Percentiles rank a stretch among this genome's conserved stretches.
Conservation (phyloP, 2,329 filamentous ascomycete species). For the Colletotrichum orbiculare region DNA sequence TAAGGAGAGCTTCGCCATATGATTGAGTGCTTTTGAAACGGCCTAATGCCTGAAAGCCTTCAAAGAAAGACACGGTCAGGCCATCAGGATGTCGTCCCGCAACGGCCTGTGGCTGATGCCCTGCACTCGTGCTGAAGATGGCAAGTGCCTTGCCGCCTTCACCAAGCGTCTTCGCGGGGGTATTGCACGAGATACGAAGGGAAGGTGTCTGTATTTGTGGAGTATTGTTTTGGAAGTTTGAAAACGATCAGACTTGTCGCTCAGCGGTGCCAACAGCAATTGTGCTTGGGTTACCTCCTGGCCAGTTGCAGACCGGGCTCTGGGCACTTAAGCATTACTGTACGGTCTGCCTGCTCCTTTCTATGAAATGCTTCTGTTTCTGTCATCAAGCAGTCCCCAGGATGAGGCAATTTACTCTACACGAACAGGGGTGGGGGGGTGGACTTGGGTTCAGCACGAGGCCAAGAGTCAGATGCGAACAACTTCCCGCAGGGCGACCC, state of each 20-base stretch:
- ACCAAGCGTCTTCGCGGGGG: conserved; percentile 2
- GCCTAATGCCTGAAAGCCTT: conserved; percentile 7
- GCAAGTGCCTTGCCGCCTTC: conserved; percentile 1
- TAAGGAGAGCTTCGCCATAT: background rate
- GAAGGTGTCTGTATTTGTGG: background rate
- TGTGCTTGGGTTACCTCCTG: conserved; percentile 5
- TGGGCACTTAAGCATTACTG: conserved; percentile 12
- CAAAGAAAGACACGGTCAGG: background rate
- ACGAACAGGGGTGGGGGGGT: too few relatives aligned
- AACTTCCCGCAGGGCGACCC: conserved; percentile 15
- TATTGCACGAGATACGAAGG: conserved; percentile 1
- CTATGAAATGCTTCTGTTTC: background rate
- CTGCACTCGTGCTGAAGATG: conserved; percentile 2
- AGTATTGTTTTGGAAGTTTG: background rate
- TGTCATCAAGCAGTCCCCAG: background rate
- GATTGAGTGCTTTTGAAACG: background rate
- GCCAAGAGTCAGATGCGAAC: conserved; percentile 14
- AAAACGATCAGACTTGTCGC: background rate
- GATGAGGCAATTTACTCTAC: too few relatives aligned
- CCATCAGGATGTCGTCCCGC: background rate
- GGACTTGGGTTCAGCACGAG: too few relatives aligned
- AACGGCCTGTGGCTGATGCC: conserved; percentile 22
- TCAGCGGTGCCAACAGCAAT: background rate
- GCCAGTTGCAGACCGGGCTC: conserved; percentile 20
- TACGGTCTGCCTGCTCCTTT: conserved; percentile 11